Evolutionary conservation across 495 filamentous ascomycete genomes (phyloP).

Genomic region (Neurospora discreta): DNA sequence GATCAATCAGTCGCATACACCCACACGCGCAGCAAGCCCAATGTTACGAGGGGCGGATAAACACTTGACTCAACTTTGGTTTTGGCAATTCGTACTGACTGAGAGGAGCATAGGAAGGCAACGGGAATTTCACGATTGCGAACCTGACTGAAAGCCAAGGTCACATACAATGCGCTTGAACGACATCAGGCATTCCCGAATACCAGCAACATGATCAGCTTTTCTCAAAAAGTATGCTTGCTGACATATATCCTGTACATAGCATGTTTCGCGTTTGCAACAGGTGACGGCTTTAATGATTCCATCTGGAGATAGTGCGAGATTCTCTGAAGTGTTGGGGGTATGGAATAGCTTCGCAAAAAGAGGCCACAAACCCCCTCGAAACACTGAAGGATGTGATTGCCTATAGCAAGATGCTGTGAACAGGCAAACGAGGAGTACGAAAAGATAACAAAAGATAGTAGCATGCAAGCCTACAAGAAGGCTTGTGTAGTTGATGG

Average conservation of each 20-base stretch:
- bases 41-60: not conserved
- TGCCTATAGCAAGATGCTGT: not conserved
- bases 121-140: not conserved
- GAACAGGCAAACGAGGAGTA: not conserved
- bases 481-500: conserved; percentile 14
- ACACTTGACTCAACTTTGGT: not conserved
- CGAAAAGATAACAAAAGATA: not conserved
- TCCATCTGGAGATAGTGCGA: not conserved
- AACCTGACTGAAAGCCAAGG: not conserved
- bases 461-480: not conserved
- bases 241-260: not conserved
- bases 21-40: not conserved
- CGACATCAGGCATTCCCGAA: not conserved
- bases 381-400: not conserved
- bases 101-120: not conserved
- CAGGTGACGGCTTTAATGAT: not conserved
- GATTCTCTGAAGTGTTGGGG: not conserved
- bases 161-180: not conserved
- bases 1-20: not conserved
- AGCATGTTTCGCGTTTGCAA: not conserved
- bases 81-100: not conserved
- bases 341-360: not conserved
- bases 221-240: not conserved
- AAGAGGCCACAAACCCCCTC: not conserved
- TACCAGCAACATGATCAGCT: not conserved